phyloP scores from a whole-genome alignment of 2,329 filamentous ascomycete genomes.

The Knoxdaviesia capensis region DNA sequence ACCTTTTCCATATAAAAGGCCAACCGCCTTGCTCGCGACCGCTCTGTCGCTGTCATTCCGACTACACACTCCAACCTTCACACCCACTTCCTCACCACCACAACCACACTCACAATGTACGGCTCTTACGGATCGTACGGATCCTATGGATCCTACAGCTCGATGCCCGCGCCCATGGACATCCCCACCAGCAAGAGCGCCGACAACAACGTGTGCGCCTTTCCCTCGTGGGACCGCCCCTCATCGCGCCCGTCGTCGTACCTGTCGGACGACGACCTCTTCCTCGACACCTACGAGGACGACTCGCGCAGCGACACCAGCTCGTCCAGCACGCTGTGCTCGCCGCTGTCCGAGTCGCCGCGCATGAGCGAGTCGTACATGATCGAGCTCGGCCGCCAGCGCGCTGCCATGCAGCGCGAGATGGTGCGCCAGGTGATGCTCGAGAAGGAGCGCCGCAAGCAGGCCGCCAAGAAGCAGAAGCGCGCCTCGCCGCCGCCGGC shows the following conservation, averaged over 20 bases:
- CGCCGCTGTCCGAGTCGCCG: neutral
- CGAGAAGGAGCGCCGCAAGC: slow-evolving; percentile 34
- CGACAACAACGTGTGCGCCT: slow-evolving; percentile 28
- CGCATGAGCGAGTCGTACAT: slow-evolving; percentile 1
- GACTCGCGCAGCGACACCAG: neutral
- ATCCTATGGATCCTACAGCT: slow-evolving; percentile 28
- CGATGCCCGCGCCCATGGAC: slow-evolving; percentile 22
- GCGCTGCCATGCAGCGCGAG: slow-evolving; percentile 25
- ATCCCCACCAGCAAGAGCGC: slow-evolving; percentile 20
- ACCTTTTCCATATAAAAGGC: too few species aligned
- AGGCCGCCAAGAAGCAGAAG: slow-evolving; percentile 17
- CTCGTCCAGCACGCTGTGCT: slow-evolving; percentile 5
- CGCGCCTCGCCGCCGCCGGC: slow-evolving; percentile 9
- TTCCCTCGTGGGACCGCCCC: slow-evolving; percentile 37
- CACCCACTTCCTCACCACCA: slow-evolving; percentile 2
- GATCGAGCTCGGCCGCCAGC: slow-evolving; percentile 2
- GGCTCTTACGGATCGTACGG: slow-evolving; percentile 28
- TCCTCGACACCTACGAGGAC: neutral
- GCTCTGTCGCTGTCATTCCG: neutral
- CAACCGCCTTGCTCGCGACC: too few species aligned
- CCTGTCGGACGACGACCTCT: slow-evolving; percentile 8
- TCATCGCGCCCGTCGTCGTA: slow-evolving; percentile 20
- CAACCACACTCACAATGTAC: slow-evolving; percentile 19
- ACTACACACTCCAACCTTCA: neutral
- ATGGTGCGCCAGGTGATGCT: slow-evolving; percentile 25